Percentiles rank a stretch among this genome's conserved stretches.
Evolutionary conservation across 1,284 basidiomycete genomes (phyloP).

Genomic region (Tremellales sp.): DNA sequence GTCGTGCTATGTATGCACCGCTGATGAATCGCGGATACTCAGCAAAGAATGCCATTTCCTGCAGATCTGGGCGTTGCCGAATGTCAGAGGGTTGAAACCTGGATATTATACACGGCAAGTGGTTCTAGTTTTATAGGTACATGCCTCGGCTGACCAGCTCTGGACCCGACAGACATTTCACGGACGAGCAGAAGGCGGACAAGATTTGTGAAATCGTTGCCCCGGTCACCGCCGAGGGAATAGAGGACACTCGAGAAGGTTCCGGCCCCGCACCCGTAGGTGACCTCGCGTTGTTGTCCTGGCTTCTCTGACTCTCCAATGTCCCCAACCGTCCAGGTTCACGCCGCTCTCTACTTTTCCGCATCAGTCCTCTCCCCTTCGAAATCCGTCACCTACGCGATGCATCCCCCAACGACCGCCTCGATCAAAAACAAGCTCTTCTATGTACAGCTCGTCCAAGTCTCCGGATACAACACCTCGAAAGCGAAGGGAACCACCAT

Average conservation of each 20-base stretch:
- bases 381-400: conserved; percentile 54
- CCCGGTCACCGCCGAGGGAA: conserved; percentile 58
- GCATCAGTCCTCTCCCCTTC: conserved; percentile 63
- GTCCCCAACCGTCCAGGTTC: conserved; percentile 29
- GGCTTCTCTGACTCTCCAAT: conserved; percentile 53
- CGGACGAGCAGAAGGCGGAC: conserved; percentile 74
- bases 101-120: conserved; percentile 71
- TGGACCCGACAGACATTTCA: conserved; percentile 71
- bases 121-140: neutral
- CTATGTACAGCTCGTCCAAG: conserved; percentile 58
- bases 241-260: conserved; percentile 60
- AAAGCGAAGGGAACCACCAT: conserved; percentile 41
- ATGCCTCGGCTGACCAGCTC: conserved; percentile 1
- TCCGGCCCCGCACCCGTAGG: conserved; percentile 64
- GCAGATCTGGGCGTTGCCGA: conserved; percentile 74
- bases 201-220: conserved; percentile 67
- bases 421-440: conserved; percentile 35
- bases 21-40: conserved; percentile 12
- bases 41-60: conserved; percentile 66
- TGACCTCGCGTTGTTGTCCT: conserved; percentile 42
- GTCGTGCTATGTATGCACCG: neutral
- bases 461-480: conserved; percentile 64
- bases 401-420: conserved; percentile 51
- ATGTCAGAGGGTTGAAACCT: conserved; percentile 57
- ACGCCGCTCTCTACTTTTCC: conserved; percentile 49